These are phyloP conservation scores for Beauveria pseudobassiana DNA, from an alignment of 2,329 filamentous ascomycete genomes.

Conservation along the genomic window DNA sequence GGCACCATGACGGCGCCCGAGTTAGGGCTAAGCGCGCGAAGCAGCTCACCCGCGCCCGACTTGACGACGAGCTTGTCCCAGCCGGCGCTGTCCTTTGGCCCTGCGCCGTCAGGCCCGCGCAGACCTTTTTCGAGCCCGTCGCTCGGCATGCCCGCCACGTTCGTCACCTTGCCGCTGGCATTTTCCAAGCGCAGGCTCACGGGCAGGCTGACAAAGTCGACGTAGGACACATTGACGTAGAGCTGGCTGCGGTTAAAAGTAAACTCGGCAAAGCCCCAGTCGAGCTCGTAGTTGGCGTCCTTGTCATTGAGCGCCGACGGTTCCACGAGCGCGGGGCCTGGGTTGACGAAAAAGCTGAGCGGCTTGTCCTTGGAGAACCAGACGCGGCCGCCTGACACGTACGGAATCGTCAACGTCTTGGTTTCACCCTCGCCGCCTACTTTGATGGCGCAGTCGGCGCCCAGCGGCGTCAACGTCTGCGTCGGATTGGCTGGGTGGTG, in stretches of 20 bases:
- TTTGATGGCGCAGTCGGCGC: conserved; percentile 52
- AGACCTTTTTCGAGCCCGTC: conserved; percentile 40
- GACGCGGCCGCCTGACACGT: conserved; percentile 62
- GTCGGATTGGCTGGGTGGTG: conserved; percentile 58
- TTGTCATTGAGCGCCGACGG: conserved; percentile 61
- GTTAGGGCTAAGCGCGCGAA: conserved; percentile 49
- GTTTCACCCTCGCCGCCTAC: conserved; percentile 55
- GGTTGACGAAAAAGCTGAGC: conserved; percentile 64
- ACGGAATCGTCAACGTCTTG: conserved; percentile 57
- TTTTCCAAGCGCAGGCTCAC: conserved; percentile 48
- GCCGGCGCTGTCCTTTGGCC: conserved; percentile 37
- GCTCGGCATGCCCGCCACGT: conserved; percentile 41
- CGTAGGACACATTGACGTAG: conserved; percentile 64
- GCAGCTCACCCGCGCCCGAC: conserved; percentile 22
- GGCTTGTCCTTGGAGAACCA: conserved; percentile 59
- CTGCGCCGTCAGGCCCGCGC: conserved; percentile 37
- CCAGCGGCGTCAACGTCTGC: conserved; percentile 41
- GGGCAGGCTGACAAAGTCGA: conserved; percentile 67
- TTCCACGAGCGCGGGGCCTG: conserved; percentile 64
- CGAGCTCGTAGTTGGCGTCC: conserved; percentile 53
- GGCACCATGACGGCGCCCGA: conserved; percentile 36
- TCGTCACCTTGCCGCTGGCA: conserved; percentile 34
- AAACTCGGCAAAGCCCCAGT: conserved; percentile 64
- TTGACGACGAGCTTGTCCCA: conserved; percentile 47
- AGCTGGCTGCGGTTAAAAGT: conserved; percentile 55